A percentile compares a stretch with the other conserved stretches of the same genome.
Evolutionary conservation across 768 basidiomycete species (phyloP).

Genomic region (Agaricus bisporus): DNA sequence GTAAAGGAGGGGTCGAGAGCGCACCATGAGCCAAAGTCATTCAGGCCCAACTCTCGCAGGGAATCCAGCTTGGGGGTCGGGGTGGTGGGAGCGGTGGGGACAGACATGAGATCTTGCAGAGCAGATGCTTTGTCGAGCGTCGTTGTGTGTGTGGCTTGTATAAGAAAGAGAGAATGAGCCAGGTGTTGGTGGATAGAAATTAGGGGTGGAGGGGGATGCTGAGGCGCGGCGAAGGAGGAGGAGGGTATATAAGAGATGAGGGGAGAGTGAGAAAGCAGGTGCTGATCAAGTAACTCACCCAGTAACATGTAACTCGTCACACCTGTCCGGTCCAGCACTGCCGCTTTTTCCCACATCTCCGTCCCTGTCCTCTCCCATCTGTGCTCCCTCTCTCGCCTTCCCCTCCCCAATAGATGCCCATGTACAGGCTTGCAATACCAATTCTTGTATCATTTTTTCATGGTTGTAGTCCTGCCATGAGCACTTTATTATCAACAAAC

Average conservation of each 20-base stretch:
- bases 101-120: constrained; percentile 1
- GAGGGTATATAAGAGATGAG: constrained; percentile 11
- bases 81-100: constrained; percentile 4
- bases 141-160: too few species aligned
- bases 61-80: constrained; percentile 8
- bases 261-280: neutral
- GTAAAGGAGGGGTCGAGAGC: neutral
- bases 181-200: constrained; percentile 8
- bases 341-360: constrained; percentile 9
- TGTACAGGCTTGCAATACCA: too few species aligned
- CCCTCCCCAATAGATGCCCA: too few species aligned
- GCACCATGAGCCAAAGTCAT: constrained; percentile 12
- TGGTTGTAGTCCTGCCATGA: too few species aligned
- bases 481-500: too few species aligned
- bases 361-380: neutral
- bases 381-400: too few species aligned
- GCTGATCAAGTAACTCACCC: neutral
- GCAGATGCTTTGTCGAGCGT: neutral
- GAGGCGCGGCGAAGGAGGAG: constrained; percentile 11
- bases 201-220: constrained; percentile 9
- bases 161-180: neutral
- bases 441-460: too few species aligned
- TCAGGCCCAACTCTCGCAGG: constrained; percentile 10
- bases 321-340: constrained; percentile 20
- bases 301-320: constrained; percentile 18